phyloP scores from a whole-genome alignment of 2,329 filamentous ascomycete genomes.

The Colletotrichum orbiculare region DNA sequence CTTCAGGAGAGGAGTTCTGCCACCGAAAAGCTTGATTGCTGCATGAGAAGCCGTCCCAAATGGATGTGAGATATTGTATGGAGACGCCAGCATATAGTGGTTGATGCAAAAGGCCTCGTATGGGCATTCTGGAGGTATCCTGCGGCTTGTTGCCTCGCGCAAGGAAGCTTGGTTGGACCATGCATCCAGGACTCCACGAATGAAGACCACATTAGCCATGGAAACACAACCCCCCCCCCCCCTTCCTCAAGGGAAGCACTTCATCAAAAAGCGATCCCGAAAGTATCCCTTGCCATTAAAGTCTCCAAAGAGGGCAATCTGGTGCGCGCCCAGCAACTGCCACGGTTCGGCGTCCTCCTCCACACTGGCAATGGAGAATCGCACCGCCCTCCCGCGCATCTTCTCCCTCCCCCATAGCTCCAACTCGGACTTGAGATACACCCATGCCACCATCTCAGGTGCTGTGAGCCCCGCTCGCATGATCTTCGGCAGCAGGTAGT shows the following conservation, averaged over 20 bases:
- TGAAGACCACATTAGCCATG: too few species aligned
- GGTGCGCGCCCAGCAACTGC: background rate
- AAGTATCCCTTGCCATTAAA: slow-evolving; percentile 24
- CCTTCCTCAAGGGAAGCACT: slow-evolving; percentile 5
- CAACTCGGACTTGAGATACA: slow-evolving; percentile 3
- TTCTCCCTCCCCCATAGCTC: slow-evolving; percentile 17
- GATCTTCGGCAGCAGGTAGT: slow-evolving; percentile 21
- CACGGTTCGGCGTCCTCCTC: slow-evolving; percentile 25
- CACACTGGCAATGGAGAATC: slow-evolving; percentile 7
- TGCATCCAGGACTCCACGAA: too few species aligned
- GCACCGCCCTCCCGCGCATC: slow-evolving; percentile 9
- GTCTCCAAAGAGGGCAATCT: slow-evolving; percentile 20
- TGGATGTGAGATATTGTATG: too few species aligned
- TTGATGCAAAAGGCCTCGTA: too few species aligned
- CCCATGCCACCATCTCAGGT: slow-evolving; percentile 14
- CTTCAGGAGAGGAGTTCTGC: too few species aligned
- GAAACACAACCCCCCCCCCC: too few species aligned
- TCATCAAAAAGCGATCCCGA: slow-evolving; percentile 13
- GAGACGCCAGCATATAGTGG: too few species aligned
- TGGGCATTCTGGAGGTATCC: too few species aligned
- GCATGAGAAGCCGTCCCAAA: too few species aligned
- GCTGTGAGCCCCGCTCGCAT: slow-evolving; percentile 10
- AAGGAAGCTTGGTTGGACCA: too few species aligned
- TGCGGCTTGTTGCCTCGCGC: too few species aligned
- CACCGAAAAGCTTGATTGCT: too few species aligned